A percentile compares a stretch with the other conserved stretches of the same genome.
Evolutionary conservation across 305 asterid genomes (phyloP).

Genomic region (Fraxinus xanthoxyloides): DNA sequence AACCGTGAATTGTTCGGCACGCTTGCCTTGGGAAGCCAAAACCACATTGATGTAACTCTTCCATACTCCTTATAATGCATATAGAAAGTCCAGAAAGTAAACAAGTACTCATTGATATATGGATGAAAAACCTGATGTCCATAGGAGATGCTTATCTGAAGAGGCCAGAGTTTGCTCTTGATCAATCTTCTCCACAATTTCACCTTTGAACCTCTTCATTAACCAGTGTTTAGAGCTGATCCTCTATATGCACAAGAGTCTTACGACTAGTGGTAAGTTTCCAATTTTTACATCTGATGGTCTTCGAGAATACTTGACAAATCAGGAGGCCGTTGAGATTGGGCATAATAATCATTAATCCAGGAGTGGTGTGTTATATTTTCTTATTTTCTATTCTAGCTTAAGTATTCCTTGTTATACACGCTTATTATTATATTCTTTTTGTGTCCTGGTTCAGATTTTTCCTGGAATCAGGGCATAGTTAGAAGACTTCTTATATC

Average conservation of each 20-base stretch:
- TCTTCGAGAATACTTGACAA: slow-evolving; percentile 73
- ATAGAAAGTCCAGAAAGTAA: slow-evolving; percentile 73
- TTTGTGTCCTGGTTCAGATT: neutral
- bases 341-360: slow-evolving; percentile 44
- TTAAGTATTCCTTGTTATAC: neutral
- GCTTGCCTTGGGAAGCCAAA: neutral
- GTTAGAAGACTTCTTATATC: slow-evolving; percentile 64
- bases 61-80: slow-evolving; percentile 87
- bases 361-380: slow-evolving; percentile 48
- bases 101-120: no score
- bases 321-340: slow-evolving; percentile 75
- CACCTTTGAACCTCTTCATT: slow-evolving; percentile 61
- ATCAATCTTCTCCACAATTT: slow-evolving; percentile 52
- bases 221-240: slow-evolving; percentile 70
- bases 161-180: slow-evolving; percentile 60
- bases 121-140: no score
- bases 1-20: no score
- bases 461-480: slow-evolving; percentile 48
- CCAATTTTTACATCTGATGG: slow-evolving; percentile 81
- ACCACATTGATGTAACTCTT: slow-evolving; percentile 72
- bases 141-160: slow-evolving; percentile 80
- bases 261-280: slow-evolving; percentile 56
- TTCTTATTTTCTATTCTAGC: neutral
- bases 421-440: neutral
- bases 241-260: slow-evolving; percentile 50